A percentile compares a stretch with the other conserved stretches of the same genome.
phyloP scores from a whole-genome alignment of 2,329 filamentous ascomycete species.

The Laburnicola sp. region DNA sequence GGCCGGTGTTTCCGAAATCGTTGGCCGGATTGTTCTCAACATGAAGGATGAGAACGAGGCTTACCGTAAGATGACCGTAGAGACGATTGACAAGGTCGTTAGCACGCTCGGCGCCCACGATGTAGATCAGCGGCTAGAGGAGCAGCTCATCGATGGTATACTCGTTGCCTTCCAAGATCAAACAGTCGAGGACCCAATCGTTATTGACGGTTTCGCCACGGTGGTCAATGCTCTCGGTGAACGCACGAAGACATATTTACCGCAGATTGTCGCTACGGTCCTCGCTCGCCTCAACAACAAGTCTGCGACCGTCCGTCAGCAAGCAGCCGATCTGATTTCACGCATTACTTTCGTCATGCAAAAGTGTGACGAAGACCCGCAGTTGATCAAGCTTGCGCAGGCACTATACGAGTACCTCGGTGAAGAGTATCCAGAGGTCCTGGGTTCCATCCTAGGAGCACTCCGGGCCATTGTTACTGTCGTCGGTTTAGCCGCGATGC shows the following conservation, averaged over 20 bases:
- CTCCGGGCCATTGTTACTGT: conserved; percentile 96
- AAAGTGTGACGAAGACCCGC: conserved; percentile 92
- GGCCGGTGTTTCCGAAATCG: conserved; percentile 93
- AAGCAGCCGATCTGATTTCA: conserved; percentile 94
- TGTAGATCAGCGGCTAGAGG: conserved; percentile 88
- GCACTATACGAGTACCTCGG: conserved; percentile 97
- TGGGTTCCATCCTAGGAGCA: conserved; percentile 93
- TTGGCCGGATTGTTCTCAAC: conserved; percentile 90
- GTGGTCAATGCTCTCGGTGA: conserved; percentile 94
- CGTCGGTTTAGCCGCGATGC: conserved; percentile 97
- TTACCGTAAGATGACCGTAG: conserved; percentile 98
- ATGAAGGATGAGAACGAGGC: conserved; percentile 97
- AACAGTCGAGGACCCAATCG: conserved; percentile 91
- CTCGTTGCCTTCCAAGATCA: conserved; percentile 97
- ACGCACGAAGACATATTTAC: conserved; percentile 92
- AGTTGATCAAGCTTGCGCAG: conserved; percentile 93
- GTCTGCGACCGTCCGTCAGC: conserved; percentile 92
- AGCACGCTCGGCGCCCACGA: conserved; percentile 91
- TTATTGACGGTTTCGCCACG: conserved; percentile 96
- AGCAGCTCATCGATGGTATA: conserved; percentile 92
- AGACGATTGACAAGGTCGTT: conserved; percentile 96
- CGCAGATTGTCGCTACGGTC: conserved; percentile 95
- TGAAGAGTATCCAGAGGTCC: conserved; percentile 96
- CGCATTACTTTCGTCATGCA: conserved; percentile 99
- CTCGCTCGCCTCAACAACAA: conserved; percentile 98